Conservation (phyloP, 2,329 filamentous ascomycete genomes). For the Alternaria triticina region DNA sequence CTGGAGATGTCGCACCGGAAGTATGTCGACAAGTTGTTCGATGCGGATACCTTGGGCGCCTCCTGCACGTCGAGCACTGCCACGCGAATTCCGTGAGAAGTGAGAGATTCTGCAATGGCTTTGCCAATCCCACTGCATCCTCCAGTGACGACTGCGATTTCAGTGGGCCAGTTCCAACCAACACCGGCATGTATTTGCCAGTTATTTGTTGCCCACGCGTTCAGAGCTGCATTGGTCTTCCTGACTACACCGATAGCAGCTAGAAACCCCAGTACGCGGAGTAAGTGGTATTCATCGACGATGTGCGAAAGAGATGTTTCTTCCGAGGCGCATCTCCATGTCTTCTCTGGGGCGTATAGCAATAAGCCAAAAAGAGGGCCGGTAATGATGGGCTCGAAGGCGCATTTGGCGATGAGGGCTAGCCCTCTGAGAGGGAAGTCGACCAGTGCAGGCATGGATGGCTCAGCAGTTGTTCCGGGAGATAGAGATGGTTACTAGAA, state of each 20-base stretch:
- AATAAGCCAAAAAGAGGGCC: conserved; percentile 1
- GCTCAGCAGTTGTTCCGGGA: background rate
- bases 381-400: conserved; percentile 2
- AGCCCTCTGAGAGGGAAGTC: background rate
- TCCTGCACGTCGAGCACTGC: conserved; percentile 21
- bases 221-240: conserved; percentile 3
- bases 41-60: conserved; percentile 4
- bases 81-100: conserved; percentile 12
- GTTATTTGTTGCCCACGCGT: conserved; percentile 8
- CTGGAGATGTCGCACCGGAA: conserved; percentile 26
- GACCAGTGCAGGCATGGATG: background rate
- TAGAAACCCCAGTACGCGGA: conserved; percentile 1
- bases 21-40: conserved; percentile 15
- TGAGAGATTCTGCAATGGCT: conserved; percentile 18
- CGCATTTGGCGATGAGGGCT: background rate
- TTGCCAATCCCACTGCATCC: conserved; percentile 22
- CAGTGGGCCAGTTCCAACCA: conserved; percentile 20
- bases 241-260: background rate
- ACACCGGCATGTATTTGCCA: conserved; percentile 7
- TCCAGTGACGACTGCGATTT: conserved; percentile 24
- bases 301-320: background rate
- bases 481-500: background rate
- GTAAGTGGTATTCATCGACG: background rate
- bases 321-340: background rate
- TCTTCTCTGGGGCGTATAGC: background rate